Evolutionary conservation across 768 basidiomycete species (phyloP).

Genomic region (Mycena belliarum): DNA sequence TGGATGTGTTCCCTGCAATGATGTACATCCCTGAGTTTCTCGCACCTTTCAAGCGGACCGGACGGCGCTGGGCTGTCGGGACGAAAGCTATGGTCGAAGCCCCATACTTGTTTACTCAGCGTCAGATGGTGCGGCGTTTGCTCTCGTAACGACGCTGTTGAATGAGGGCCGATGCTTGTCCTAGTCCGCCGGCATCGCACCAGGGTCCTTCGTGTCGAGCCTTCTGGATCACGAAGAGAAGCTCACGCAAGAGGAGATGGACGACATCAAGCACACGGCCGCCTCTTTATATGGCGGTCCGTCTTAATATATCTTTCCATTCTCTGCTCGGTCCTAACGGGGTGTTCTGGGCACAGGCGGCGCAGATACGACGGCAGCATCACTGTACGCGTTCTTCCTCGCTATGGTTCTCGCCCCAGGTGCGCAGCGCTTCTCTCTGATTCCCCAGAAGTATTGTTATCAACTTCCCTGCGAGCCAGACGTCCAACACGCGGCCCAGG

Average conservation of each 20-base stretch:
- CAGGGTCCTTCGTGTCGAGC: conserved; percentile 44
- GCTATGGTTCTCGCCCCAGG: conserved; percentile 46
- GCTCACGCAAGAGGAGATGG: conserved; percentile 33
- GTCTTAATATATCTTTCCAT: conserved; percentile 6
- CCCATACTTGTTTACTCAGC: conserved; percentile 45
- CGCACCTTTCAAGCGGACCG: conserved; percentile 50
- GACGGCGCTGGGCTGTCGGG: conserved; percentile 39
- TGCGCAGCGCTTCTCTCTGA: conserved; percentile 14
- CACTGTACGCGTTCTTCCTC: conserved; percentile 48
- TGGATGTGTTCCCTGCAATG: conserved; percentile 45
- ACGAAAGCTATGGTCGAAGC: conserved; percentile 40
- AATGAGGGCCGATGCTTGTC: no score
- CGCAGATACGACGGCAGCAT: conserved; percentile 51
- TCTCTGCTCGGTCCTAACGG: neutral
- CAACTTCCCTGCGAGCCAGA: conserved; percentile 30
- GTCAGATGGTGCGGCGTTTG: conserved; percentile 47
- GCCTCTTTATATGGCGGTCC: conserved; percentile 48
- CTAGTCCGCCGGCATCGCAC: conserved; percentile 43
- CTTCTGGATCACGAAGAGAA: conserved; percentile 38
- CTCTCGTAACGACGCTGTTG: neutral
- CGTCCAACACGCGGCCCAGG: conserved; percentile 52
- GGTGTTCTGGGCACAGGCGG: conserved; percentile 33
- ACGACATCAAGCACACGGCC: conserved; percentile 43
- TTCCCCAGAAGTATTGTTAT: neutral
- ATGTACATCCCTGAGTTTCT: conserved; percentile 55